Base-by-base conservation (phyloP, 495 filamentous ascomycete genomes). In the Glutinoglossum americanum region DNA sequence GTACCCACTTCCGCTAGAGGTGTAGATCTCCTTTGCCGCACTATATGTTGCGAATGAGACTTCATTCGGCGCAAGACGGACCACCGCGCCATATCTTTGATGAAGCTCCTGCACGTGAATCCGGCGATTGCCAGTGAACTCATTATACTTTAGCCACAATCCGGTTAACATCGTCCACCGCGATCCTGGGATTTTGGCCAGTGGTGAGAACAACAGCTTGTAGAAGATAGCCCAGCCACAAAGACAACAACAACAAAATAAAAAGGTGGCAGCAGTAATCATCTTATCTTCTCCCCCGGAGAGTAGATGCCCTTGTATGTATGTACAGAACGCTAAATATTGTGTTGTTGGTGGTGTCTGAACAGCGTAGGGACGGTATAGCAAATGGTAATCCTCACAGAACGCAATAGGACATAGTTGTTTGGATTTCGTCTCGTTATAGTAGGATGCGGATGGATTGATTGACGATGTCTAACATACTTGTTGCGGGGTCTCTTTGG, bases 1-100 rank as follows among this genome's bases (percentile, higher is more conserved):
- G 60, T 80, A 84, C 8, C 80, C 80, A 61, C 80, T 82, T 0
- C 80, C 80, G 0, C 76, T 77, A 0, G 75, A 77, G 30, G 73
- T 71, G 64, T 84, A 84, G 23, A 84, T 83, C 64, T 82, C 79
- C 59, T 77, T 80, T n/a, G 82, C 70, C 0, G 75, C 80, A 21
- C 72, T 68, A 0, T 75, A 59, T 1, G 73, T 75, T 0, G 75
- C 74, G 57, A 85, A 83, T 0, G 76, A 76, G 9, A 82, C 73
- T 64, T 84, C 80, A 59, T 77, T 76, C 0, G 80, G 79, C 3
- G 72, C 72, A 15, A 82, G 68, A 3, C 79, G 73, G 10, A 82
- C 77, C 0, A 74, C 71, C 2, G 76, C 72, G 0, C 79, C 79
- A 60, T 82, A 82, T 13, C 62, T 59, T 32, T 72, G 61, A 59